A percentile compares a stretch with the other conserved stretches of the same genome.
Evolutionary conservation across 2,329 filamentous ascomycete genomes (phyloP).

Genomic region (Alternaria atra): DNA sequence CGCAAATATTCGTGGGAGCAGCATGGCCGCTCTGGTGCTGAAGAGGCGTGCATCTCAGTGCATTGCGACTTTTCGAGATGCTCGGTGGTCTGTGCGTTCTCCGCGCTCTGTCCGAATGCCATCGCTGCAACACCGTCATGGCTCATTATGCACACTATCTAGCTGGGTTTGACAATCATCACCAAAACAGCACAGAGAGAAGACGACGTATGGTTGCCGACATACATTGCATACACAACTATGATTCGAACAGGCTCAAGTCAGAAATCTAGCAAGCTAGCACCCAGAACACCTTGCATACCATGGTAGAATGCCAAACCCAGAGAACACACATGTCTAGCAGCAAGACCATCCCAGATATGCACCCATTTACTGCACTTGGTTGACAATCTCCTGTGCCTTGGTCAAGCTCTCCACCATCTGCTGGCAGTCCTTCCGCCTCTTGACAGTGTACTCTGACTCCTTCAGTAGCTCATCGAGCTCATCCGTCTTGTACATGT

Average conservation of each 20-base stretch:
- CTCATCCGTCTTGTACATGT: conserved; percentile 93
- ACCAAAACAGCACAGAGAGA: background rate
- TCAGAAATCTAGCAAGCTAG: conserved; percentile 25
- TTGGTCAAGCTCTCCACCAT: conserved; percentile 95
- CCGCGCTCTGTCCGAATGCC: background rate
- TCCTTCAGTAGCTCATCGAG: conserved; percentile 96
- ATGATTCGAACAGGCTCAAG: conserved; percentile 23
- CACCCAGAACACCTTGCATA: conserved; percentile 29
- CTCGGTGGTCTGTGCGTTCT: conserved; percentile 22
- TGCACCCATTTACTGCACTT: conserved; percentile 57
- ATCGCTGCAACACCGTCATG: background rate
- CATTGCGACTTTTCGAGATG: conserved; percentile 40
- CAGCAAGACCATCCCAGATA: conserved; percentile 8
- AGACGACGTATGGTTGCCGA: background rate
- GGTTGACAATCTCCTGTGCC: conserved; percentile 95
- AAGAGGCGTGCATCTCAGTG: conserved; percentile 14
- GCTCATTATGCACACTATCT: background rate
- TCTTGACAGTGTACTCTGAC: conserved; percentile 93
- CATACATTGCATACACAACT: conserved; percentile 16
- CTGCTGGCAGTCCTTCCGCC: conserved; percentile 97
- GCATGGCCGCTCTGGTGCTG: conserved; percentile 46
- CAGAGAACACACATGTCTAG: conserved; percentile 23
- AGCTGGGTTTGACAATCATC: background rate
- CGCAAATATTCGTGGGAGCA: conserved; percentile 52
- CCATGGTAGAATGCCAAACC: conserved; percentile 25